Base-by-base conservation (phyloP, 495 filamentous ascomycete species). In the Pseudevernia furfuracea region DNA sequence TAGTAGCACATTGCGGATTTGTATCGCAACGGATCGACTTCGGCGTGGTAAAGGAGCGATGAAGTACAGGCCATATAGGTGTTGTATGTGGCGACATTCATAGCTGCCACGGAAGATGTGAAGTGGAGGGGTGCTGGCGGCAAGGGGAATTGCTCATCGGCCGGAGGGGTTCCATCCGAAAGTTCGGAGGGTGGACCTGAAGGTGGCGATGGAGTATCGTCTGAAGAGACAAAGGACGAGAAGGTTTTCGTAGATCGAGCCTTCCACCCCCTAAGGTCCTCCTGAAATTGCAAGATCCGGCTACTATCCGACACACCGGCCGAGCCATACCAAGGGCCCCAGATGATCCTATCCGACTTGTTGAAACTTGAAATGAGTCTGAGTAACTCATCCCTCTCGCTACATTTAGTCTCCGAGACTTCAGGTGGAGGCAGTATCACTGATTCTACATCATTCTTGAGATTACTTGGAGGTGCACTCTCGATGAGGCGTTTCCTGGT, bases 1-100 rank as follows among this genome's bases (percentile, higher is more conserved):
- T 53, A 53, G 28, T 53, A 32, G 49, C 28, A 53, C 49, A 53
- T 53, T 15, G 49, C 49, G 25, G 49, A 53, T 32, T 53, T 53
- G 28, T 53, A 53, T 8, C 49, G 49, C 15, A 19, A 1, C 14
- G 49, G 49, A 19, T 53, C 49, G 15, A 53, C 28, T 1, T 53
- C 25, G 14, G 49, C 49, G 25, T 53, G 25, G 49, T 53, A 53
- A 6, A 53, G 49, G 19, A 53, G 49, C 28, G 49, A 53, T 11
- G 49, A 53, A 14, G 49, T 53, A 6, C 49, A 53, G 28, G 49
- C 25, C 49, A 53, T 53, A 14, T 53, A 53, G 15, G 49, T 53
- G 10, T 53, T 53, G 28, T 53, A 53, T 53, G 49, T 53, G 25
- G 49, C 49, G 15, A 53, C 49, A 14, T 53, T 53, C 49, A 53